Conservation (phyloP, 306 rosid genomes). For the Gynostemma pentaphyllum region DNA sequence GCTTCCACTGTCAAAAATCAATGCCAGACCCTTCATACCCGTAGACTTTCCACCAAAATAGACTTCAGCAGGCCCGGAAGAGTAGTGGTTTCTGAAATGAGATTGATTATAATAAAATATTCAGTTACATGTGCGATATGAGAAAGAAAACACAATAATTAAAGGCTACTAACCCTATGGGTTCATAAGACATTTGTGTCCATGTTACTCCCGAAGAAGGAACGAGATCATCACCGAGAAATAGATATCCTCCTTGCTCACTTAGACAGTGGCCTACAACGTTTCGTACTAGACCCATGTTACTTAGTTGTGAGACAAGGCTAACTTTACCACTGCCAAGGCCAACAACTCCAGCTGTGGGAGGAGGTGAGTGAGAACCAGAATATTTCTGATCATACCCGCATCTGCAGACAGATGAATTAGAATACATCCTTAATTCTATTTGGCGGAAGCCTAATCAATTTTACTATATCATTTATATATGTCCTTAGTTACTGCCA, state of each 20-base stretch:
- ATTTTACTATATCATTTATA: background rate
- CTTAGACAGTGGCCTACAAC: conserved; percentile 76
- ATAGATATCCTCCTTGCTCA: conserved; percentile 46
- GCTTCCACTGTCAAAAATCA: conserved; percentile 83
- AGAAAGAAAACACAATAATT: background rate
- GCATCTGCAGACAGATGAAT: conserved; percentile 34
- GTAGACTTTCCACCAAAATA: conserved; percentile 38
- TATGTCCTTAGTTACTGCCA: background rate
- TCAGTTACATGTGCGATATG: background rate
- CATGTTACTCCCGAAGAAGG: conserved; percentile 48
- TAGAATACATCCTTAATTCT: background rate
- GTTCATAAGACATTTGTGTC: conserved; percentile 36
- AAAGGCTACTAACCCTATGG: conserved; percentile 31
- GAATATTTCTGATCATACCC: conserved; percentile 43
- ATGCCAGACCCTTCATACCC: conserved; percentile 30
- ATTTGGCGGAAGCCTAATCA: background rate
- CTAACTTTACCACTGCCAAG: conserved; percentile 57
- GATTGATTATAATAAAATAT: background rate
- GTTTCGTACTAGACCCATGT: conserved; percentile 30
- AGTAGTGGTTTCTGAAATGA: conserved; percentile 45
- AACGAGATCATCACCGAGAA: conserved; percentile 49
- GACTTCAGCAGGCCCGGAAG: conserved; percentile 60
- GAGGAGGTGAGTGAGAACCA: conserved; percentile 23
- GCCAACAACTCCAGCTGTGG: conserved; percentile 67
- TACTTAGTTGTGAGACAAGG: conserved; percentile 48